Conservation (phyloP, 768 basidiomycete species). For the Pisolithus orientalis region DNA sequence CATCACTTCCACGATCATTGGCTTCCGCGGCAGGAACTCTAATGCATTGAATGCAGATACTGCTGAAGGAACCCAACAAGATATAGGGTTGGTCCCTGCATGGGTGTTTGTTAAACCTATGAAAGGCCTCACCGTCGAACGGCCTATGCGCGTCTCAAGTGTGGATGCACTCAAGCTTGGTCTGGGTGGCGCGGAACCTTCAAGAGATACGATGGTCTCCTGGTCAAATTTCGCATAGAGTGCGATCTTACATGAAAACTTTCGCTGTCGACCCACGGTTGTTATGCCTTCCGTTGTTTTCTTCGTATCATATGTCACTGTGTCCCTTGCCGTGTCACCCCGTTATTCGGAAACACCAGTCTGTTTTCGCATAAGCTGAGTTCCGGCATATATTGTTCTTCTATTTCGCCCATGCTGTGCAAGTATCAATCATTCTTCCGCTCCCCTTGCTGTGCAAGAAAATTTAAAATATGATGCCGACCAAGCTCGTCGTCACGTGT, state of each 20-base stretch:
- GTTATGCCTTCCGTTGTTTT: background rate
- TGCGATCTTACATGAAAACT: background rate
- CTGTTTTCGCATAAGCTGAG: background rate
- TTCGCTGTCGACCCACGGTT: background rate
- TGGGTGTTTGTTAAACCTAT: slow-evolving; percentile 70
- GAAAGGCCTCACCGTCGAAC: slow-evolving; percentile 51
- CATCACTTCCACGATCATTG: slow-evolving; percentile 19
- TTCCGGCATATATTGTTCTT: too few relatives aligned
- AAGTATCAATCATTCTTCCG: background rate
- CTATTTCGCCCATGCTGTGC: background rate
- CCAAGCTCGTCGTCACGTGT: background rate
- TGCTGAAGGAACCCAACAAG: slow-evolving; percentile 33
- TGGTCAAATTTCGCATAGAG: slow-evolving; percentile 59
- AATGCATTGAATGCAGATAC: slow-evolving; percentile 42
- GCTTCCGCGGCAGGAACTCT: slow-evolving; percentile 4
- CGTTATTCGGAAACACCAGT: background rate
- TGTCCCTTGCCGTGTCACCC: background rate
- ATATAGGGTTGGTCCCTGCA: slow-evolving; percentile 62
- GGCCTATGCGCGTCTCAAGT: slow-evolving; percentile 59
- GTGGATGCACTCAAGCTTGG: slow-evolving; percentile 44
- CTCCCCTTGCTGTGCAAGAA: background rate
- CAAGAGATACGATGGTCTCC: slow-evolving; percentile 50
- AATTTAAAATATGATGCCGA: background rate
- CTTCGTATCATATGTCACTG: background rate
- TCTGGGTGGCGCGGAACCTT: slow-evolving; percentile 15